Evolutionary conservation across 2,329 filamentous ascomycete genomes (phyloP), one percentile per base, ranked within the genome.

Genomic region (Xylaria sp.): DNA sequence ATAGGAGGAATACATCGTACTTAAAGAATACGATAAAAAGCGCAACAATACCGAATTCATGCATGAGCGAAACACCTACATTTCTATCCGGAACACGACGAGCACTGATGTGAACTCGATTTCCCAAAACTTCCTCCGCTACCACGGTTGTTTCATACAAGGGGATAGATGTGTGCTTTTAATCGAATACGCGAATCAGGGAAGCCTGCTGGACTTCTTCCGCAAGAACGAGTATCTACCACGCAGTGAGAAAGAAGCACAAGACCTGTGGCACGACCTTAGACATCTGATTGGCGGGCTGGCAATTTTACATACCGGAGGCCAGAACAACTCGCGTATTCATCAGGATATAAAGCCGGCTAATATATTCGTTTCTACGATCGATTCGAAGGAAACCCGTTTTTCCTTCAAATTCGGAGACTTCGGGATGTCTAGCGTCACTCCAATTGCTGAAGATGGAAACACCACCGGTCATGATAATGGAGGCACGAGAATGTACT

Each of bases 321-420:
- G 46, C 19, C 44, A 37, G 21, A 4, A 52, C 33, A 38, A 23
- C 15, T 48, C 38, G 1, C 10, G 9, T 4, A 44, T 58, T 8
- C 47, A 46, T 31, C 47, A 58, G n/a, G 47, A 52, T 15, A 58
- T 58, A 13, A 58, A 52, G 37, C 47, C 55, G 10, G 27, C 47
- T 2, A 58, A 58, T 13, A 52, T 58, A 52, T 52, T 58, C 11
- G 56, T 58, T 17, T 58, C 17, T 0, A 9, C 31, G 11, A 9
- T 4, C 17, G 10, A 2, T 2, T 5, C 19, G 1, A 10, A 17
- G 7, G 4, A 19, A 17, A 23, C 6, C 17, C 35, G 46, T 2
- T 38, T 58, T 19, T 44, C 4, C 13, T 52, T 58, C 23, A 43
- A 38, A 13, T 38, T 58, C n/a, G 54, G 54, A 10, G 38, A 58